Evolutionary conservation across 768 basidiomycete genomes (phyloP).

Genomic region (Lactarius hengduanensis): DNA sequence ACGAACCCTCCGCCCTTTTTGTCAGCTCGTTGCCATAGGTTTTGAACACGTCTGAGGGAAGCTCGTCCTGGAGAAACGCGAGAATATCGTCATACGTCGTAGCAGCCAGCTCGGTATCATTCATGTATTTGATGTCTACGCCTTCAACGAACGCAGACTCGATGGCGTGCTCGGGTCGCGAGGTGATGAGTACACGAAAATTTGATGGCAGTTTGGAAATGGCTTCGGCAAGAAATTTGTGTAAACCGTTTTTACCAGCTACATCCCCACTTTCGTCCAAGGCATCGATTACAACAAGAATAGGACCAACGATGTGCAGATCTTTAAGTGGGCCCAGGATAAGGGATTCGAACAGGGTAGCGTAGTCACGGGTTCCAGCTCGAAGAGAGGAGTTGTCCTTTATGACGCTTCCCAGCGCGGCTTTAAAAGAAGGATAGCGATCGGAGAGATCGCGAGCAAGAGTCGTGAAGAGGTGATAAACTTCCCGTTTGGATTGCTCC

Average conservation of each 20-base stretch:
- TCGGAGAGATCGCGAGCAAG: not conserved
- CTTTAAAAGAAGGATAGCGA: not conserved
- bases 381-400: not conserved
- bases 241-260: not conserved
- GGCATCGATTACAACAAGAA: conserved; percentile 4
- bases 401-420: not conserved
- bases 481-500: not conserved
- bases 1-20: not conserved
- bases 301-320: not conserved
- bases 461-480: conserved; percentile 2
- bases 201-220: not conserved
- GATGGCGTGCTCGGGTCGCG: not conserved
- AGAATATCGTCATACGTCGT: not conserved
- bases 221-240: not conserved
- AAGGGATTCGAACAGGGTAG: not conserved
- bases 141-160: not conserved
- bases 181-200: conserved; percentile 1
- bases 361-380: not conserved
- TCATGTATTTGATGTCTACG: not conserved
- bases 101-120: not conserved
- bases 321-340: not conserved
- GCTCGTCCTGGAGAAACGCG: not conserved
- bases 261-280: conserved; percentile 1
- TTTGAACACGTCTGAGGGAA: not conserved
- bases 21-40: not conserved